Evolutionary conservation across 1,139 yeast genomes (phyloP).

Genomic region (Debaryomyces robertsiae): DNA sequence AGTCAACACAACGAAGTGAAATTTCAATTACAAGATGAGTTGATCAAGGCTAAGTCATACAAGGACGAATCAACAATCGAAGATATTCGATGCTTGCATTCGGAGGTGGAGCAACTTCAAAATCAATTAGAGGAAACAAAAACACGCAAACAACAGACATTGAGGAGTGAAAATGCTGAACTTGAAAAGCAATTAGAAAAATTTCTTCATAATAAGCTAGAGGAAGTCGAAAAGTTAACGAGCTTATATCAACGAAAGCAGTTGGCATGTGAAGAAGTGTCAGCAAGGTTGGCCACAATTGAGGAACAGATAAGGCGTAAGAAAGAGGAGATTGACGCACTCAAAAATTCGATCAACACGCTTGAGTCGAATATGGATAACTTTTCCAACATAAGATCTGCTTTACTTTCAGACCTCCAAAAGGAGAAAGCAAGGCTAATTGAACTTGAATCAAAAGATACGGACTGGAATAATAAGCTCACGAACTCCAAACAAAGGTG

Average conservation of each 20-base stretch:
- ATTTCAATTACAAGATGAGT: slow-evolving; percentile 34
- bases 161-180: slow-evolving; percentile 20
- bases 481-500: slow-evolving; percentile 13
- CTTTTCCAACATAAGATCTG: slow-evolving; percentile 16
- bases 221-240: slow-evolving; percentile 21
- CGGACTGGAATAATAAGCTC: slow-evolving; percentile 16
- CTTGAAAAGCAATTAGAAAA: slow-evolving; percentile 24
- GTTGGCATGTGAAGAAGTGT: slow-evolving; percentile 11
- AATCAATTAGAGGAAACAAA: slow-evolving; percentile 17
- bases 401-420: slow-evolving; percentile 15
- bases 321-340: slow-evolving; percentile 8
- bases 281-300: slow-evolving; percentile 8
- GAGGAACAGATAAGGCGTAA: slow-evolving; percentile 13
- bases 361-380: slow-evolving; percentile 19
- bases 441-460: slow-evolving; percentile 11
- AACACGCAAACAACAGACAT: slow-evolving; percentile 15
- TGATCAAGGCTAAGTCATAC: slow-evolving; percentile 28
- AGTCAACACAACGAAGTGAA: slow-evolving; percentile 35
- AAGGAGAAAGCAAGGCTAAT: slow-evolving; percentile 14
- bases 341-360: slow-evolving; percentile 3
- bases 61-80: slow-evolving; percentile 26
- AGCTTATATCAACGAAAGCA: slow-evolving; percentile 16
- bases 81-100: slow-evolving; percentile 22
- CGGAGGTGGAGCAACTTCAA: slow-evolving; percentile 15
- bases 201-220: slow-evolving; percentile 18